Evolutionary conservation across 352 stramenopile species (phyloP), one percentile per base, ranked within the genome.

Genomic region (Peronospora belbahrii): DNA sequence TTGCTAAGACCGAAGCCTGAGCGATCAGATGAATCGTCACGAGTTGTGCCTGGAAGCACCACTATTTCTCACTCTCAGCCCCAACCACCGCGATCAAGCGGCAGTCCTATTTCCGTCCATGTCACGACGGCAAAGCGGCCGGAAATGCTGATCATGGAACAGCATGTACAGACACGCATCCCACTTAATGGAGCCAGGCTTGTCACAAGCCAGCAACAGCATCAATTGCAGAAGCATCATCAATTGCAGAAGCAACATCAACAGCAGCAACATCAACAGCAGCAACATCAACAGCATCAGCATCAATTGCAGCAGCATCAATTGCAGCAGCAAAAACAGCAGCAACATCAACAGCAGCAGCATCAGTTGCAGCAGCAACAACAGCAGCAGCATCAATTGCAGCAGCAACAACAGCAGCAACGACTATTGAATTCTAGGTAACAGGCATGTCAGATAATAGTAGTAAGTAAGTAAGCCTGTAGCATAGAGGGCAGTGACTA

Each of bases 381-480:
- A 11, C 24, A 28, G 7, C 24, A 28, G 24, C 24, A 28, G 24
- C 24, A 28, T n/a, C n/a, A n/a, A n/a, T n/a, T n/a, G n/a, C n/a
- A n/a, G n/a, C 1, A 53, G 15, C 47, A 62, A 58, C 65, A 70
- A 34, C 40, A 60, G 45, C 46, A 56, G 39, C 59, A 67, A 40
- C 52, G 42, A 54, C 19, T 64, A 65, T 62, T 68, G 49, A 68
- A 68, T 60, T 65, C 54, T 51, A 64, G 59, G 55, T 65, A 62
- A 53, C 33, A 64, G 58, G 48, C 58, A 60, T 64, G 58, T 64
- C 52, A 60, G 48, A 67, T 62, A 28, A 9, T 28, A 28, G 58
- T 67, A 63, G 58, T 63, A 67, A 63, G 31, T 67, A 63, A 63
- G 38, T 67, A 67, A 67, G 48, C 52, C 58, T 62, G 52, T 58